Evolutionary conservation across 352 stramenopile genomes (phyloP).

Genomic region (Phytophthora vignae): DNA sequence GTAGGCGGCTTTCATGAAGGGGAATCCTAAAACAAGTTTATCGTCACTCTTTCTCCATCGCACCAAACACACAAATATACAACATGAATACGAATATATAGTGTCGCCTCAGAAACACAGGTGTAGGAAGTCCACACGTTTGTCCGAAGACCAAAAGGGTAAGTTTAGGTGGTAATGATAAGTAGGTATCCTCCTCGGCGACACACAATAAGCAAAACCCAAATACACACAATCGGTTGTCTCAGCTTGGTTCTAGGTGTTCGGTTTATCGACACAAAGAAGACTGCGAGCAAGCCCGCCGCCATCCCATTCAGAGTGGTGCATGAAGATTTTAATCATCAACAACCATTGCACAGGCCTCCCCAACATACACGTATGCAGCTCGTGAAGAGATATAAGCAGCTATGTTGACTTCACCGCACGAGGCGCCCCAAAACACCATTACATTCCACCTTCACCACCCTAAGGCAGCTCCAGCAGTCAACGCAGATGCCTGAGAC

Average conservation of each 20-base stretch:
- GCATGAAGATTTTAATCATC: constrained; percentile 90
- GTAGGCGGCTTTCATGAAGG: constrained; percentile 83
- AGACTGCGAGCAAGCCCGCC: constrained; percentile 30
- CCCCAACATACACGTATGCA: constrained; percentile 34
- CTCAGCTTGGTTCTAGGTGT: constrained; percentile 77
- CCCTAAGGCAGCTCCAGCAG: constrained; percentile 28
- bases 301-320: constrained; percentile 79
- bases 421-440: constrained; percentile 26
- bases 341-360: constrained; percentile 44
- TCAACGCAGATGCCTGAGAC: constrained; percentile 5
- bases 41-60: constrained; percentile 65
- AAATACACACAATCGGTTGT: constrained; percentile 41
- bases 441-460: constrained; percentile 5
- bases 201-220: constrained; percentile 20
- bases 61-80: constrained; percentile 14
- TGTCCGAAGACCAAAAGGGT: constrained; percentile 87
- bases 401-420: constrained; percentile 87
- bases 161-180: constrained; percentile 75
- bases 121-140: constrained; percentile 86
- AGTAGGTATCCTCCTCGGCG: constrained; percentile 68
- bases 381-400: constrained; percentile 53
- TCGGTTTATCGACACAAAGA: constrained; percentile 70
- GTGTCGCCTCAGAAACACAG: constrained; percentile 91
- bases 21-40: constrained; percentile 85
- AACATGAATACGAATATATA: constrained; percentile 29